A percentile compares a stretch with the other conserved stretches of the same genome.
Conservation (phyloP, 2,329 filamentous ascomycete genomes). For the Diplodia corticola region DNA sequence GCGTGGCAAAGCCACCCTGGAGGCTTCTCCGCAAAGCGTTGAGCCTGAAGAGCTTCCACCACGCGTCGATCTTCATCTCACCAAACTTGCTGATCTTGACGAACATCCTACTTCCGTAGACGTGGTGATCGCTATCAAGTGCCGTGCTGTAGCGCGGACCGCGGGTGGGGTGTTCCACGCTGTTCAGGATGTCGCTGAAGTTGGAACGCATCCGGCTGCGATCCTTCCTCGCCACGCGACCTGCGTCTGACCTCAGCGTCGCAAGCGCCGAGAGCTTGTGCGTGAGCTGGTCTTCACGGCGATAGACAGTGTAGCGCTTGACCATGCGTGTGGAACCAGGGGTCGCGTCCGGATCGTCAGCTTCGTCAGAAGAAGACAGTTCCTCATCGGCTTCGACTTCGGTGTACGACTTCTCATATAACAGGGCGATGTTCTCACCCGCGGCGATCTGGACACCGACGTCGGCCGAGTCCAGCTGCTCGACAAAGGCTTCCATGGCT, state of each 20-base stretch:
- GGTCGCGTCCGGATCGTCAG: constrained; percentile 35
- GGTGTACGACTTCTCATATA: constrained; percentile 73
- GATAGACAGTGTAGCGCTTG: constrained; percentile 68
- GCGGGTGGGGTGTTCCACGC: constrained; percentile 65
- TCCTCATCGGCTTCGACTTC: constrained; percentile 59
- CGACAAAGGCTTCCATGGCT: constrained; percentile 77
- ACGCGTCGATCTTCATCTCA: constrained; percentile 66
- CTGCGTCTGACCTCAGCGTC: constrained; percentile 51
- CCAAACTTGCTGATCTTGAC: constrained; percentile 61
- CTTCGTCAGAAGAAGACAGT: constrained; percentile 48
- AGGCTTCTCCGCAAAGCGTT: constrained; percentile 62
- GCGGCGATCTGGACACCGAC: constrained; percentile 73
- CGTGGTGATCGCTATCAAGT: constrained; percentile 59
- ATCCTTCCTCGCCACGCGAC: constrained; percentile 65
- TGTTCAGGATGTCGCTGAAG: constrained; percentile 66
- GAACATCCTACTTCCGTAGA: constrained; percentile 63
- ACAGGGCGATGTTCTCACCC: constrained; percentile 75
- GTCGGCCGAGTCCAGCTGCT: constrained; percentile 78
- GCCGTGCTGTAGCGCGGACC: constrained; percentile 68
- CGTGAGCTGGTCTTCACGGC: constrained; percentile 62
- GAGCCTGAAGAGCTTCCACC: constrained; percentile 71
- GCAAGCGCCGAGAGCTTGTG: constrained; percentile 61
- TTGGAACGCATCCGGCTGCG: constrained; percentile 65
- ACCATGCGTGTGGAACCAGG: constrained; percentile 43
- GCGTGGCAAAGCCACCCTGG: constrained; percentile 44